These are phyloP conservation scores for Tylopilus orsonianus DNA, from an alignment of 1,284 basidiomycete species.

Conservation along the genomic window DNA sequence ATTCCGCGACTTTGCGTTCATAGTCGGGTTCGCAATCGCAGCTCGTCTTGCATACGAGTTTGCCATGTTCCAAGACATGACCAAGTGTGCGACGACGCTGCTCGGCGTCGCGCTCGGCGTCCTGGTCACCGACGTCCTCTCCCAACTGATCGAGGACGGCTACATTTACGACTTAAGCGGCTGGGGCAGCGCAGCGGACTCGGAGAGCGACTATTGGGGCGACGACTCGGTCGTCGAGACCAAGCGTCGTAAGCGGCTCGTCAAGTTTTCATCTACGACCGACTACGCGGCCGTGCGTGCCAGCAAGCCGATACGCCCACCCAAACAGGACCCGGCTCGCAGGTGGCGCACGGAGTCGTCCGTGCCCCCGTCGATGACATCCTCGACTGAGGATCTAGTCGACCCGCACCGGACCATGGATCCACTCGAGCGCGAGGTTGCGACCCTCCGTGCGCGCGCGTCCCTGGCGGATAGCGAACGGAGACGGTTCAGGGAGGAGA, in stretches of 20 bases:
- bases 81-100: constrained; percentile 54
- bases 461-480: constrained; percentile 79
- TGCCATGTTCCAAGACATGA: constrained; percentile 48
- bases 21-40: constrained; percentile 54
- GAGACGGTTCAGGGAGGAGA: constrained; percentile 76
- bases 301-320: constrained; percentile 30
- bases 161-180: constrained; percentile 26
- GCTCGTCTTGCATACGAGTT: constrained; percentile 65
- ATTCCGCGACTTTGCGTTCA: constrained; percentile 51
- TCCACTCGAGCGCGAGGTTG: constrained; percentile 69
- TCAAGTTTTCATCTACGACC: constrained; percentile 34
- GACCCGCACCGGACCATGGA: constrained; percentile 57
- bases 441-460: constrained; percentile 68
- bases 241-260: constrained; percentile 30
- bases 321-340: constrained; percentile 30
- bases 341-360: constrained; percentile 32
- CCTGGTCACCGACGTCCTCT: constrained; percentile 63
- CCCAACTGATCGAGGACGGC: constrained; percentile 55
- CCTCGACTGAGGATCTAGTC: constrained; percentile 58
- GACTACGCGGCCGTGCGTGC: constrained; percentile 21
- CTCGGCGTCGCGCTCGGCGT: constrained; percentile 64
- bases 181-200: constrained; percentile 10
- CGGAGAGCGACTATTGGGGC: constrained; percentile 24
- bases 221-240: constrained; percentile 17
- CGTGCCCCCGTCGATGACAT: constrained; percentile 45